Evolutionary conservation across 139 green algal species (phyloP), one percentile per base, ranked within the genome.

Genomic region (Edaphochlamys debaryana): DNA sequence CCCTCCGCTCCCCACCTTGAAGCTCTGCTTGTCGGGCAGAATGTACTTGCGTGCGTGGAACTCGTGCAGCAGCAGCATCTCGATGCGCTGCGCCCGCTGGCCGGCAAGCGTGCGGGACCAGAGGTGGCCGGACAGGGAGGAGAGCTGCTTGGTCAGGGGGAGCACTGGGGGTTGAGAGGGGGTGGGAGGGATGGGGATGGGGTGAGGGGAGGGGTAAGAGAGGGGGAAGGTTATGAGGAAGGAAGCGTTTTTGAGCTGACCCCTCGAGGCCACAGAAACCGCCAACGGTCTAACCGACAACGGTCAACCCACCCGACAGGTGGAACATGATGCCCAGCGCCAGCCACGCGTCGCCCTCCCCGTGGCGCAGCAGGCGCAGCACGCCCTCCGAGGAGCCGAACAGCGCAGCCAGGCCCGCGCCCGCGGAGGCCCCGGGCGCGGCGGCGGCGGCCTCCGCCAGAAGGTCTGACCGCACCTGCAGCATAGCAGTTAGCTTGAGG

Each of bases 21-120:
- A 69, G 13, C 19, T 80, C 32, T 91, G 89, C 91, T 98, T 98
- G 91, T 99, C 97, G 2, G 97, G 97, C 79, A 98, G 87, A 63
- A 99, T 90, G 88, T 97, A 99, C 89, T 99, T 99, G 81, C 95
- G 93, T 4, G 70, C 76, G 77, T 99, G 95, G 89, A 99, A 99
- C 92, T 99, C 98, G 85, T 99, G 97, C 79, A 98, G 93, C 82
- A 99, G 94, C 70, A 99, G 94, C 90, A 95, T 98, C 92, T 99
- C 97, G 42, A 99, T 99, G 84, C 97, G 95, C 91, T 97, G 94
- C 29, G 97, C 97, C 29, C 97, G 92, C 69, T 95, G 87, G n/a
- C 93, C 93, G 84, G 95, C 92, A 89, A 99, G 91, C 37, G 93
- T 95, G 68, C 92, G 94, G 75, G 85, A 90, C 96, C 96, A 99